A percentile compares a stretch with the other conserved stretches of the same genome.
Evolutionary conservation across 495 filamentous ascomycete species (phyloP).

Genomic region (Penicillium parvum): DNA sequence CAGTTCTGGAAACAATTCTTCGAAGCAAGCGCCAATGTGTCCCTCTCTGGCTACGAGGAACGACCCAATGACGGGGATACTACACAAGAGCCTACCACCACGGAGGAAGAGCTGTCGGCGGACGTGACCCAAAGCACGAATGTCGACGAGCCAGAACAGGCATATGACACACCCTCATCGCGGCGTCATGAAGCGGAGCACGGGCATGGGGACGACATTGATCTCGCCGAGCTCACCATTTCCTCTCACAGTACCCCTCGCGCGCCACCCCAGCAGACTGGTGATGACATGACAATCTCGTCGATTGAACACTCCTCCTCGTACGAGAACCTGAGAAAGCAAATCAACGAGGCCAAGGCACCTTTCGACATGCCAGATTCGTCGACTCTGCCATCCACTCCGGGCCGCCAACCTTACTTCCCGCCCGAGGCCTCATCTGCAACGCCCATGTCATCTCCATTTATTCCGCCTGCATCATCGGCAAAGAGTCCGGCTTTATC

Average conservation of each 20-base stretch:
- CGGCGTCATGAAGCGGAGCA: slow-evolving; percentile 18
- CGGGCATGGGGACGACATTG: slow-evolving; percentile 46
- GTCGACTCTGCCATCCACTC: slow-evolving; percentile 41
- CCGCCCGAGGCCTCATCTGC: slow-evolving; percentile 26
- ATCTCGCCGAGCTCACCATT: slow-evolving; percentile 51
- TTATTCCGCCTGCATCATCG: slow-evolving; percentile 45
- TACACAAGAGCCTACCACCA: slow-evolving; percentile 45
- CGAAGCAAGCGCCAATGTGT: slow-evolving; percentile 95
- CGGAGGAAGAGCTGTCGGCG: slow-evolving; percentile 48
- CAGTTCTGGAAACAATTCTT: slow-evolving; percentile 99
- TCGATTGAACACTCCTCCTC: slow-evolving; percentile 50
- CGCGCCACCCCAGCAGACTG: slow-evolving; percentile 43
- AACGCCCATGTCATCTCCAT: slow-evolving; percentile 45
- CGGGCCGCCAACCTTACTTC: slow-evolving; percentile 29
- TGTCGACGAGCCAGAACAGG: slow-evolving; percentile 24
- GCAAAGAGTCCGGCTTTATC: slow-evolving; percentile 28
- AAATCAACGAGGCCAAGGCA: slow-evolving; percentile 25
- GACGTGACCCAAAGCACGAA: slow-evolving; percentile 39
- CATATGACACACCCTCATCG: slow-evolving; percentile 36
- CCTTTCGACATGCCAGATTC: slow-evolving; percentile 40
- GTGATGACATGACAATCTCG: slow-evolving; percentile 55
- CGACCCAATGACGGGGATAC: slow-evolving; percentile 48
- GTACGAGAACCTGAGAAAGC: slow-evolving; percentile 27
- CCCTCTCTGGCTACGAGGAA: slow-evolving; percentile 94
- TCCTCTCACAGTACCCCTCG: slow-evolving; percentile 49